These are phyloP conservation scores for Prunus padus DNA, from an alignment of 306 rosid genomes.

Conservation along the genomic window DNA sequence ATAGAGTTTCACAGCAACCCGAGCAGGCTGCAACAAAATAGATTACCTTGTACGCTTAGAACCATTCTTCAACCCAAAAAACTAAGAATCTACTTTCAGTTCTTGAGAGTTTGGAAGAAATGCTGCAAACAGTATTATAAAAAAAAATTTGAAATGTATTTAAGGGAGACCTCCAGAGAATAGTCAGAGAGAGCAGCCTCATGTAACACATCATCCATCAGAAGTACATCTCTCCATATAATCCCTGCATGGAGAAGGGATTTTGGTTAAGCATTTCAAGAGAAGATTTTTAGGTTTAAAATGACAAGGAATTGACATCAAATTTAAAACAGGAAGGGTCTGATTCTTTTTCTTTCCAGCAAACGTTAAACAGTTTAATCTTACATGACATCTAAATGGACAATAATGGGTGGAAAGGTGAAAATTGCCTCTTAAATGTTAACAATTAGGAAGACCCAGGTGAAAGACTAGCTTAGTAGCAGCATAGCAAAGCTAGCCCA, in stretches of 20 bases:
- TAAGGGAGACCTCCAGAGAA: conserved; percentile 60
- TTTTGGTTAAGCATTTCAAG: conserved; percentile 20
- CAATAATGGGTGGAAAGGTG: no score
- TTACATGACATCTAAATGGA: no score
- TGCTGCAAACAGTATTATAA: not conserved
- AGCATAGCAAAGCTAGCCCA: no score
- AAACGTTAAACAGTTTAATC: no score
- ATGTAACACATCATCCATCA: conserved; percentile 65
- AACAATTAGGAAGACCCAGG: no score
- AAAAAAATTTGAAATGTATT: not conserved
- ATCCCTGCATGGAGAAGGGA: conserved; percentile 42
- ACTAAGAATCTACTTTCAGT: not conserved
- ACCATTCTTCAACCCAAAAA: conserved; percentile 15
- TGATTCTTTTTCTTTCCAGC: not conserved
- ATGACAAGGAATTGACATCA: not conserved
- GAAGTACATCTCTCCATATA: conserved; percentile 64
- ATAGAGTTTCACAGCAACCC: conserved; percentile 41
- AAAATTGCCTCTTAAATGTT: no score
- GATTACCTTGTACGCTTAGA: conserved; percentile 15
- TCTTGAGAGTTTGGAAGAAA: not conserved
- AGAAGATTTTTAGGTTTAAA: conserved; percentile 6
- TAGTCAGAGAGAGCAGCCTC: conserved; percentile 64
- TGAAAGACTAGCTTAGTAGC: no score
- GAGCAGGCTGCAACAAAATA: conserved; percentile 55
- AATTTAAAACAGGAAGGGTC: not conserved